Evolutionary conservation across 306 rosid genomes (phyloP).

Genomic region (Ziziphus jujuba): DNA sequence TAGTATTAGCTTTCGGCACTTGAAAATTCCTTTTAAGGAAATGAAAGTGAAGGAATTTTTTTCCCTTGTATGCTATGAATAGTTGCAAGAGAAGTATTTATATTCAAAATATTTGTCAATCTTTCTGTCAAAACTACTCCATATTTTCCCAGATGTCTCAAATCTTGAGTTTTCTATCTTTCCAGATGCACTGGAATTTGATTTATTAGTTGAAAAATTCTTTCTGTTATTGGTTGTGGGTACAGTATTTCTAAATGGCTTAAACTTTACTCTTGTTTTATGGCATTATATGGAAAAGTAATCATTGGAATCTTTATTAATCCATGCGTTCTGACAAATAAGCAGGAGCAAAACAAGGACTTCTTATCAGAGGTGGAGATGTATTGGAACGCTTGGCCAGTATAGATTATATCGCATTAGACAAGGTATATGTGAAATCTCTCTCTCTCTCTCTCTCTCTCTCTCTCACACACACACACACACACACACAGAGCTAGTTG

Average conservation of each 20-base stretch:
- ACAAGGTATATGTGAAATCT: conserved; percentile 58
- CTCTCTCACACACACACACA: not conserved
- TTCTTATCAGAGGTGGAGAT: conserved; percentile 95
- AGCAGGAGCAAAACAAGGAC: conserved; percentile 96
- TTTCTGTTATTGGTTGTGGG: not conserved
- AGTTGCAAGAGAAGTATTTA: not conserved
- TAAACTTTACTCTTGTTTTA: not conserved
- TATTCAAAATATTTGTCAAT: conserved; percentile 10
- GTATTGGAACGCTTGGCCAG: conserved; percentile 83
- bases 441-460: too few relatives aligned
- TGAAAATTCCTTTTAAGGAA: not conserved
- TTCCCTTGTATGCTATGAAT: not conserved
- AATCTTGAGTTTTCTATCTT: too few relatives aligned
- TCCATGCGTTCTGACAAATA: conserved; percentile 19
- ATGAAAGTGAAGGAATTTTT: not conserved
- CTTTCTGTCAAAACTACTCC: not conserved
- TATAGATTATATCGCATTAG: conserved; percentile 75
- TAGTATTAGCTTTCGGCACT: not conserved
- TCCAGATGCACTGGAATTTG: not conserved
- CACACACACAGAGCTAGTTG: not conserved
- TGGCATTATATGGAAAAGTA: not conserved
- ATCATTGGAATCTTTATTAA: not conserved
- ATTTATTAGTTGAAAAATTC: not conserved
- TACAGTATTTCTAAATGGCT: not conserved
- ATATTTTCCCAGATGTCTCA: not conserved